Evolutionary conservation across 2,329 filamentous ascomycete genomes (phyloP).

Genomic region (Colletotrichum sojae): DNA sequence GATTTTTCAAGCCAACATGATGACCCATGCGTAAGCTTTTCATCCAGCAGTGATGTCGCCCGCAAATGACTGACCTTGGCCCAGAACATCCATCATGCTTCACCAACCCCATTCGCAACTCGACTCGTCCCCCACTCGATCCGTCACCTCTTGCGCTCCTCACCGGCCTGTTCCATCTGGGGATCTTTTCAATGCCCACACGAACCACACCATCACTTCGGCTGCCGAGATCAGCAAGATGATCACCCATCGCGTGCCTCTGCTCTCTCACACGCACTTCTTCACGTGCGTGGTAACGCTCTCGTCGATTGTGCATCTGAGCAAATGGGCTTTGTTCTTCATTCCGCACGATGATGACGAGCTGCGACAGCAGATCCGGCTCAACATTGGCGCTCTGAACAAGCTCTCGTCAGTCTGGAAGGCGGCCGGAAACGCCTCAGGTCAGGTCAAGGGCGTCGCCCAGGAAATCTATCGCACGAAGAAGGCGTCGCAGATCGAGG

Average conservation of each 20-base stretch:
- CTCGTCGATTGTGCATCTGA: constrained; percentile 85
- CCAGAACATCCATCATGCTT: constrained; percentile 77
- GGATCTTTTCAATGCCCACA: constrained; percentile 75
- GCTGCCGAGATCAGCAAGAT: constrained; percentile 84
- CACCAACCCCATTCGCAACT: constrained; percentile 86
- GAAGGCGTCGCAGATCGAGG: constrained; percentile 68
- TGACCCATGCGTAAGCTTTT: constrained; percentile 68
- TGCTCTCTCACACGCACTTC: constrained; percentile 84
- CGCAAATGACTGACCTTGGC: neutral
- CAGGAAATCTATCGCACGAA: constrained; percentile 77
- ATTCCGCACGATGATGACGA: constrained; percentile 74
- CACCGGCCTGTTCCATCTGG: constrained; percentile 66
- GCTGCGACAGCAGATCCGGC: constrained; percentile 80
- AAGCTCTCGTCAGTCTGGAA: constrained; percentile 79
- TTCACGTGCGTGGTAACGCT: constrained; percentile 86
- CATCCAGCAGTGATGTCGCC: neutral
- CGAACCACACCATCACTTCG: constrained; percentile 83
- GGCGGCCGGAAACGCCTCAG: constrained; percentile 77
- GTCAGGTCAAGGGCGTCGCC: constrained; percentile 84
- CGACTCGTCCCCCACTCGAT: constrained; percentile 70
- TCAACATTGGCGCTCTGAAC: constrained; percentile 84
- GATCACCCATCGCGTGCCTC: constrained; percentile 79
- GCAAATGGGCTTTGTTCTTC: constrained; percentile 79
- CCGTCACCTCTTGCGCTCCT: constrained; percentile 77
- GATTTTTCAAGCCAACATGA: constrained; percentile 93